Base-by-base conservation (phyloP, 75 land plant species). In the Isoetes taiwanensis region DNA sequence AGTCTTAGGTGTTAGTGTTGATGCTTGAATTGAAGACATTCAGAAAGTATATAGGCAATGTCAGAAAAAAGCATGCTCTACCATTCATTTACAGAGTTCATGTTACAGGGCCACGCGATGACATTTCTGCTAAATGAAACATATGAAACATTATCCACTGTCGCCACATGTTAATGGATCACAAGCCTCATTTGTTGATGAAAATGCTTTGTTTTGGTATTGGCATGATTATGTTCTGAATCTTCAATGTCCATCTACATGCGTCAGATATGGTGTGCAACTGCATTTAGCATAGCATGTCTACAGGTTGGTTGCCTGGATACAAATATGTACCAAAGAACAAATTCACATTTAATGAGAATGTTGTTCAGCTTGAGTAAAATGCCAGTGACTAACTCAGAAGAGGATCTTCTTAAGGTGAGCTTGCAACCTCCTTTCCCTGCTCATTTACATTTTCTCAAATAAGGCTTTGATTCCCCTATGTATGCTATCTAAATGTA, bases 161-260 rank as follows among this genome's bases (percentile, higher is more conserved):
- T 67, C 1, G 64, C 68, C 32, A 56, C 62, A 25, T 65, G 71
- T 23, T 43, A 63, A 77, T 33, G 66, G 83, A 35, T 68, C 76
- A 29, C 74, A 76, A 60, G 83, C 76, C 55, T 32, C 76, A 16
- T 80, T 80, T 67, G 83, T 80, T 16, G 83, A 80, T 56, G 83
- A 70, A 41, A 76, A 76, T 64, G 39, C 62, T n/a, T n/a, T 80
- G 83, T 56, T 76, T 80, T 70, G 83, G 83, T 80, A 42, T n/a
- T 21, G 34, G n/a, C n/a, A n/a, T n/a, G n/a, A n/a, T n/a, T n/a
- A n/a, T n/a, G n/a, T n/a, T n/a, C n/a, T n/a, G n/a, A n/a, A n/a
- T n/a, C n/a, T n/a, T n/a, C n/a, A n/a, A n/a, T n/a, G n/a, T n/a
- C n/a, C n/a, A n/a, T n/a, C n/a, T n/a, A n/a, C n/a, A n/a, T n/a